Base-by-base conservation (phyloP, 2,329 filamentous ascomycete genomes). In the Curvularia hawaiiensis region DNA sequence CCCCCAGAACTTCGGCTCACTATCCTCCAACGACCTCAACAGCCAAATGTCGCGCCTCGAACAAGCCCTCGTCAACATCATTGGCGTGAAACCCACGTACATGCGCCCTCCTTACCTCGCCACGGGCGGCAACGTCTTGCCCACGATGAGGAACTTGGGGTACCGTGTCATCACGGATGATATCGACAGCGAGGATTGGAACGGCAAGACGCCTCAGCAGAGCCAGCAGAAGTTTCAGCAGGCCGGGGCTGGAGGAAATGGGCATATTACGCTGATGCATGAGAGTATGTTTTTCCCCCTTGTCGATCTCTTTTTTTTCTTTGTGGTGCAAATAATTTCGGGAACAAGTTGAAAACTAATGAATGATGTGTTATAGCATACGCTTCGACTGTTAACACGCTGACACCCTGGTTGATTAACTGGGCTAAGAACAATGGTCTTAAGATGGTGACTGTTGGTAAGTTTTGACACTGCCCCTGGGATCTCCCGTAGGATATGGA, bases 101-200 rank as follows among this genome's bases (percentile, higher is more conserved):
- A 75, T 75, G 73, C 73, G 73, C 0, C 73, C 73, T 1, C 73
- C 73, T 0, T 75, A 76, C 54, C 71, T 75, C 45, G 71, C 71
- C 12, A 74, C 72, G 0, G 66, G 69, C 46, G 69, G 68, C 38
- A 70, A 50, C 46, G 70, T 74, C n/a, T 63, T 73, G 4, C 59
- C 67, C 6, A 71, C 67, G 26, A 73, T 75, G 71, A 66, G 67
- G 52, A 73, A 59, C 4, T 61, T 76, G 8, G 73, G 73, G 35
- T 76, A 76, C 62, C 60, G 69, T n/a, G 69, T 76, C 53, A 71
- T 75, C 40, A 74, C 71, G 16, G 59, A 70, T 45, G 72, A 75
- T 45, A 59, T 76, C 26, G 73, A 76, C 50, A 52, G 63, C 8
- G 69, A 67, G n/a, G 72, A 75, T 49, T 76, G 71, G 72, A 71